Evolutionary conservation across 1,284 basidiomycete species (phyloP), one percentile per base, ranked within the genome.

Genomic region (Sporisorium iseilematis-ciliati): DNA sequence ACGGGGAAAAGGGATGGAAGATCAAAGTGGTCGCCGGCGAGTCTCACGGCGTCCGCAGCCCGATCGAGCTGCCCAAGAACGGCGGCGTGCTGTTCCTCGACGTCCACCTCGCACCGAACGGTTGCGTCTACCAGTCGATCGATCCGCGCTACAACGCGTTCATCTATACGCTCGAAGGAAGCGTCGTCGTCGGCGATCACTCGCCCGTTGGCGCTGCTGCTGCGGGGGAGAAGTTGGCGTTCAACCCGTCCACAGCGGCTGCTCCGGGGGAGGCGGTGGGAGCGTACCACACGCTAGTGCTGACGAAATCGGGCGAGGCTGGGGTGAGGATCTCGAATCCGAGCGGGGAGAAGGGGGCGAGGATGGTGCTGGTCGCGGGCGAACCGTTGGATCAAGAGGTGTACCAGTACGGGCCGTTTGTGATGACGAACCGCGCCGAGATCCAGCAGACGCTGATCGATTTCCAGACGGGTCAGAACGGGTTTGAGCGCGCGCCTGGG

Each of bases 31-130:
- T 98, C 75, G 93, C 92, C 66, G 96, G 96, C 14, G 91, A 91
- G 83, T 93, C 92, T 67, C 90, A 94, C 77, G 94, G 93, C 10
- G 89, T 92, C 11, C 90, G 92, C 82, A 95, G 93, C 2, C 94
- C 94, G 20, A 94, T 98, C 29, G 88, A 92, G 57, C 92, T 93
- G 0, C 89, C 95, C 4, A 59, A 77, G 23, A 73, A 73, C 41
- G 95, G 94, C 16, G 94, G 94, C 2, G 95, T 94, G 86, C 95
- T 93, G 92, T 97, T 91, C 86, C 91, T 96, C 87, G 94, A 97
- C 84, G 87, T 92, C 66, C 90, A 88, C 65, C 91, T 96, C 83
- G 87, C 78, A 64, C 88, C 90, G 23, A 90, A 89, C 4, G 88
- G 88, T n/a, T 87, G 86, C 18, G 88, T 94, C 20, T 97, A 93